These are phyloP conservation scores for Platismatia glauca DNA, from an alignment of 495 filamentous ascomycete genomes.

Conservation along the genomic window DNA sequence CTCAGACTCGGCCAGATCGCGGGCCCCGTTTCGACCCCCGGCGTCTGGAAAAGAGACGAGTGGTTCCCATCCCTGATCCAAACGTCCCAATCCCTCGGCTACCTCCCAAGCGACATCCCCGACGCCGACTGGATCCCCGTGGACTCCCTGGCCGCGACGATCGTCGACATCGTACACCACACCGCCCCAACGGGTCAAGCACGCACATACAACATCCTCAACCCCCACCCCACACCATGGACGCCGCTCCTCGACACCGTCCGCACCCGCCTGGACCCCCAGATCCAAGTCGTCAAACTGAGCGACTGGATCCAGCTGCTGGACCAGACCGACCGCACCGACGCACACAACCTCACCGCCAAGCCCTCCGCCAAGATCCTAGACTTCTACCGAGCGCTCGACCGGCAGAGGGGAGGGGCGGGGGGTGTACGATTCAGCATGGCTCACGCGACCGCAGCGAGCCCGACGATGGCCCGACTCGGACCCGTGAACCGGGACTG, in stretches of 20 bases:
- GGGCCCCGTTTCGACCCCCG: constrained; percentile 16
- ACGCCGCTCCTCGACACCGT: constrained; percentile 19
- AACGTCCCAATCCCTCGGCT: constrained; percentile 25
- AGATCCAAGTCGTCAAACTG: constrained; percentile 13
- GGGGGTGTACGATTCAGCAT: constrained; percentile 14
- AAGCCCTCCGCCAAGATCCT: constrained; percentile 28
- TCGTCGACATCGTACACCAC: constrained; percentile 18
- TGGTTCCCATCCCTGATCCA: constrained; percentile 31
- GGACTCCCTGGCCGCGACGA: constrained; percentile 19
- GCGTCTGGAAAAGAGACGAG: constrained; percentile 32
- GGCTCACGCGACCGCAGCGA: constrained; percentile 14
- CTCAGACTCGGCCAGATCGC: constrained; percentile 25
- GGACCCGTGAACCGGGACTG: constrained; percentile 25
- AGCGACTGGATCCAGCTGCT: constrained; percentile 21
- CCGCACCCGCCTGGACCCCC: background rate
- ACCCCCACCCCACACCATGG: constrained; percentile 24
- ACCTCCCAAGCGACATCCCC: constrained; percentile 18
- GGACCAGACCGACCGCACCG: constrained; percentile 13
- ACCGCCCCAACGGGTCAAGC: background rate
- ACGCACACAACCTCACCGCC: constrained; percentile 11
- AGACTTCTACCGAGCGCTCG: constrained; percentile 23
- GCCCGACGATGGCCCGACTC: constrained; percentile 23
- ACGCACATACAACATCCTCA: constrained; percentile 26
- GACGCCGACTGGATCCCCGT: constrained; percentile 28
- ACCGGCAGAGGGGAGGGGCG: background rate